Evolutionary conservation across 1,139 yeast genomes (phyloP).

Genomic region (Kurtzmaniella natalensis): DNA sequence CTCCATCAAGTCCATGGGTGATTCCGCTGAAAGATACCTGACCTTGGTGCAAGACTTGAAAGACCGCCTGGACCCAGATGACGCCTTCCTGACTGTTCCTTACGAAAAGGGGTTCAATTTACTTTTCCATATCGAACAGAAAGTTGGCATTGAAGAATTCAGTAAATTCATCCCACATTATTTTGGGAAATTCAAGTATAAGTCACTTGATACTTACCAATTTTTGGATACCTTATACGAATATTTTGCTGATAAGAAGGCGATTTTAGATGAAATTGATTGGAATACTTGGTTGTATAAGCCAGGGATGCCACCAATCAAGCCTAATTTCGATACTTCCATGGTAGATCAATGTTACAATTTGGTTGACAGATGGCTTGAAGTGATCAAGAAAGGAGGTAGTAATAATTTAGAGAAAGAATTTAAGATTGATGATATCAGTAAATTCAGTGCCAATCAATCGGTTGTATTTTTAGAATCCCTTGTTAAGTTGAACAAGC

Average conservation of each 20-base stretch:
- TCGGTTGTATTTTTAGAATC: constrained; percentile 74
- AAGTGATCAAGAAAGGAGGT: constrained; percentile 17
- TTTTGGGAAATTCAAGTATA: constrained; percentile 62
- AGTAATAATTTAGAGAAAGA: constrained; percentile 8
- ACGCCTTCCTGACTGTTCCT: constrained; percentile 82
- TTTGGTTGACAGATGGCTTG: constrained; percentile 65
- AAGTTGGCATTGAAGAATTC: constrained; percentile 54
- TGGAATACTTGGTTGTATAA: constrained; percentile 81
- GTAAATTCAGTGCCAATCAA: constrained; percentile 66
- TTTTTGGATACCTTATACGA: constrained; percentile 74
- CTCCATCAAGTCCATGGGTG: constrained; percentile 60
- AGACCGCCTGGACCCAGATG: constrained; percentile 76
- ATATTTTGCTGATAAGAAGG: constrained; percentile 47
- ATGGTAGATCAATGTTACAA: constrained; percentile 69
- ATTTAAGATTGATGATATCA: constrained; percentile 41
- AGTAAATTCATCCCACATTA: constrained; percentile 79
- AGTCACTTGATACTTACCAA: constrained; percentile 76
- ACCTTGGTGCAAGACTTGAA: constrained; percentile 66
- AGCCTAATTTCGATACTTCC: constrained; percentile 73
- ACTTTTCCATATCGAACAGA: constrained; percentile 65
- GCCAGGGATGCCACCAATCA: constrained; percentile 81
- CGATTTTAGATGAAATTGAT: constrained; percentile 60
- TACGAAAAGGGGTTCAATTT: constrained; percentile 88
- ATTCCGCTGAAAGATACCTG: constrained; percentile 50
- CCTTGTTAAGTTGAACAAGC: constrained; percentile 36